Percentiles rank a stretch among this genome's conserved stretches.
These are phyloP conservation scores for Yamadazyma songkhlaensis DNA, from an alignment of 1,139 yeast species.

Conservation along the genomic window DNA sequence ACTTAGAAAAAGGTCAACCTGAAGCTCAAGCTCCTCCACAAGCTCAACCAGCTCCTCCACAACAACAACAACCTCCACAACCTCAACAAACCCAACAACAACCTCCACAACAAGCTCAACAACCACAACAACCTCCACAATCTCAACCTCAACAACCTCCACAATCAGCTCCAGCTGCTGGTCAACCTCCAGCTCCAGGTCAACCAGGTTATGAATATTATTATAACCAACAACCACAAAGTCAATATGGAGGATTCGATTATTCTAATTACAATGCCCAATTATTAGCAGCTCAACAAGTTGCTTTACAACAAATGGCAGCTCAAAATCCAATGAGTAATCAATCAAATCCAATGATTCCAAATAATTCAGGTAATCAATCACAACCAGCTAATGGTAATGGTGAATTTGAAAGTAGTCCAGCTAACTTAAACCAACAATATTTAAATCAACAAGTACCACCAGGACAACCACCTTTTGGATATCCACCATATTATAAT, in stretches of 20 bases:
- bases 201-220: constrained; percentile 23
- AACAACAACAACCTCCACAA: constrained; percentile 4
- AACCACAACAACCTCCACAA: constrained; percentile 14
- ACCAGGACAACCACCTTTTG: constrained; percentile 7
- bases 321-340: constrained; percentile 5
- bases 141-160: constrained; percentile 15
- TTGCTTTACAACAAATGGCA: constrained; percentile 22
- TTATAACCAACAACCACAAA: constrained; percentile 29
- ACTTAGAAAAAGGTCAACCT: constrained; percentile 30
- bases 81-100: constrained; percentile 10
- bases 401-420: constrained; percentile 6
- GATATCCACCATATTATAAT: constrained; percentile 7
- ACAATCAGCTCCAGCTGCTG: constrained; percentile 16
- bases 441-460: constrained; percentile 7
- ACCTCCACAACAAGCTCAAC: constrained; percentile 9
- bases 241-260: constrained; percentile 45
- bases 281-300: constrained; percentile 34
- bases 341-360: not conserved
- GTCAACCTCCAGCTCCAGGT: constrained; percentile 13
- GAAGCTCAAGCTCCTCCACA: constrained; percentile 10
- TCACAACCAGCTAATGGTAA: not conserved
- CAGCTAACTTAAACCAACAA: constrained; percentile 8
- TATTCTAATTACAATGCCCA: constrained; percentile 40
- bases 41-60: constrained; percentile 7
- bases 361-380: not conserved